These are phyloP conservation scores for Pulveroboletus sp. DNA, from an alignment of 768 basidiomycete species.

Conservation along the genomic window DNA sequence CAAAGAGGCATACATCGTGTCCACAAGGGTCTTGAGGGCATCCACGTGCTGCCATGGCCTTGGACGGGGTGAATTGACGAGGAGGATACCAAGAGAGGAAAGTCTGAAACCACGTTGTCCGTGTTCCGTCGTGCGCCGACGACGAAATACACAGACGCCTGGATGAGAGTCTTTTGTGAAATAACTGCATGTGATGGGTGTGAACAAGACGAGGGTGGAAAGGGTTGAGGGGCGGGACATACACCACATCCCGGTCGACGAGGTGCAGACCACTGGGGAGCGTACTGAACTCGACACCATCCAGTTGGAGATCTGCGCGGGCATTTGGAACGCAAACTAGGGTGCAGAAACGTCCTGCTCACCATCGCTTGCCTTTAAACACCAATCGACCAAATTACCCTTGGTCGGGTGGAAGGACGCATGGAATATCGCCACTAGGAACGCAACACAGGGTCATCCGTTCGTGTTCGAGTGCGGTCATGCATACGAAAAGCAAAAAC, in stretches of 20 bases:
- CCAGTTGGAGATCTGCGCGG: conserved; percentile 58
- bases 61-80: conserved; percentile 61
- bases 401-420: conserved; percentile 82
- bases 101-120: conserved; percentile 81
- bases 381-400: conserved; percentile 82
- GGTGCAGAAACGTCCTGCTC: conserved; percentile 9
- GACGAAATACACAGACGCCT: conserved; percentile 73
- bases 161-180: conserved; percentile 68
- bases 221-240: conserved; percentile 26
- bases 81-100: conserved; percentile 72
- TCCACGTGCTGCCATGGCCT: conserved; percentile 76
- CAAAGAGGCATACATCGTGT: conserved; percentile 49
- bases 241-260: conserved; percentile 80
- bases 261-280: conserved; percentile 81
- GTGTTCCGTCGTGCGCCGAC: conserved; percentile 62
- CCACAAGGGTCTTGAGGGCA: conserved; percentile 59
- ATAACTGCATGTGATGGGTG: conserved; percentile 44
- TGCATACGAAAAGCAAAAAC: conserved; percentile 5
- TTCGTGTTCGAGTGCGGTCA: background rate
- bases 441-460: background rate
- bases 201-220: conserved; percentile 3
- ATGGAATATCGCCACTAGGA: conserved; percentile 77
- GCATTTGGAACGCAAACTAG: background rate
- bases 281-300: conserved; percentile 75
- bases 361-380: conserved; percentile 68